A percentile compares a stretch with the other conserved stretches of the same genome.
These are phyloP conservation scores for Kuraishia capsulata DNA, from an alignment of 805 yeast species.

Conservation along the genomic window DNA sequence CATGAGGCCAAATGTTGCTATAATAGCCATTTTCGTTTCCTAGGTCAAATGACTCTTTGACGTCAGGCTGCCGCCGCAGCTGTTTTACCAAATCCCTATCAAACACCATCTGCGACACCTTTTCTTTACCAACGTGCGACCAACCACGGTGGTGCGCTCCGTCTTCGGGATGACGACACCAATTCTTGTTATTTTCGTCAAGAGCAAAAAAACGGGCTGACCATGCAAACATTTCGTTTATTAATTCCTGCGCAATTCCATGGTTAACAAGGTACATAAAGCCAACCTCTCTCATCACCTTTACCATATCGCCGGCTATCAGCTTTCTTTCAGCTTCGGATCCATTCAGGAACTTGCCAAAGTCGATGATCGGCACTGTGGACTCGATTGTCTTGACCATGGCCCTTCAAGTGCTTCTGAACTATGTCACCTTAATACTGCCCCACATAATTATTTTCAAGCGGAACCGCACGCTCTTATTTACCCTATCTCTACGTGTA, in stretches of 20 bases:
- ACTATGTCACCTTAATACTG: too few species aligned
- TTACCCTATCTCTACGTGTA: too few species aligned
- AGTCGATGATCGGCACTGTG: slow-evolving; percentile 20
- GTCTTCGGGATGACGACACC: slow-evolving; percentile 16
- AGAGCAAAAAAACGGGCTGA: slow-evolving; percentile 14
- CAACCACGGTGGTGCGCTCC: slow-evolving; percentile 19
- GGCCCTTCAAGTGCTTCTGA: too few species aligned
- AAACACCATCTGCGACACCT: slow-evolving; percentile 18
- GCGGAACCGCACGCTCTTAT: too few species aligned
- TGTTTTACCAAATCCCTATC: slow-evolving; percentile 9
- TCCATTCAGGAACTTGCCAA: slow-evolving; percentile 16
- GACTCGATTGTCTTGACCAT: background rate
- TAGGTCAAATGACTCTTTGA: slow-evolving; percentile 17
- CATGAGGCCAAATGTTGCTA: slow-evolving; percentile 17
- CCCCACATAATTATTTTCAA: too few species aligned
- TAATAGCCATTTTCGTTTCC: slow-evolving; percentile 12
- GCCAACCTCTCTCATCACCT: slow-evolving; percentile 15
- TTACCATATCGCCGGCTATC: slow-evolving; percentile 16
- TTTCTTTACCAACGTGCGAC: slow-evolving; percentile 17
- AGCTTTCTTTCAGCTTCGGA: slow-evolving; percentile 11
- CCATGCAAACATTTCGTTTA: slow-evolving; percentile 12
- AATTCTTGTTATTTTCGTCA: slow-evolving; percentile 7
- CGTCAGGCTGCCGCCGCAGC: slow-evolving; percentile 15
- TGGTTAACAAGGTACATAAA: slow-evolving; percentile 22
- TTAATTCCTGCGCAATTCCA: slow-evolving; percentile 14